Base-by-base conservation (phyloP, 2,329 filamentous ascomycete genomes). In the Chrysoporthe austroafricana region DNA sequence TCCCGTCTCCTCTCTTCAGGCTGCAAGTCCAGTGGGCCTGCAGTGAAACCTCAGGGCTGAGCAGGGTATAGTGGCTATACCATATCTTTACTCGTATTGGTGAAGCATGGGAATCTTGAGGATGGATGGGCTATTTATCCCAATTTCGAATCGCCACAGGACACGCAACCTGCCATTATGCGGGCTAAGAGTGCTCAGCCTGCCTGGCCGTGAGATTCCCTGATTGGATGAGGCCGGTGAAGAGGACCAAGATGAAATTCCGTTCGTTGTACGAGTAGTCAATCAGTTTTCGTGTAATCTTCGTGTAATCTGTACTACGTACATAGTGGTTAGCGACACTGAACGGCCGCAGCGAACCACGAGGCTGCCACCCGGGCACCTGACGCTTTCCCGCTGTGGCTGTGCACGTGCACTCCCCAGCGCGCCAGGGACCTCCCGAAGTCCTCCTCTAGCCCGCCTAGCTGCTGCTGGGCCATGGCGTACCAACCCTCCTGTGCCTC, bases 131-230 rank as follows among this genome's bases (percentile, higher is more conserved):
- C 14, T 13, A 50, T 52, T 48, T 36, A 6, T 39, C 44, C 61
- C 39, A 39, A 60, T 44, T 60, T 7, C 39, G 34, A 26, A 56
- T 54, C 48, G 61, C 61, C 61, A 63, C 61, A 39, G 21, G 32
- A 5, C 34, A 54, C 6, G 48, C 21, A 54, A 14, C 14, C 18
- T 16, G 26, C 36, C 36, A 39, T 26, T 26, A 21, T 48, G 8
- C 42, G 52, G 36, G 11, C 57, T 36, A 59, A 21, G 34, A 21
- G 32, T 8, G 18, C 57, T 16, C 36, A 14, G n/a, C 42, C 54
- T 18, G 32, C 54, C 34, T 39, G 16, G 16, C 36, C 34, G 39
- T 57, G 32, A 9, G 18, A 18, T 43, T 42, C 36, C 57, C n/a
- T 59, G 6, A 26, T 52, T 26, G 36, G 6, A 39, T 7, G 36